Evolutionary conservation across 2,329 filamentous ascomycete genomes (phyloP).

Genomic region (Penicillium fuscoglaucum): DNA sequence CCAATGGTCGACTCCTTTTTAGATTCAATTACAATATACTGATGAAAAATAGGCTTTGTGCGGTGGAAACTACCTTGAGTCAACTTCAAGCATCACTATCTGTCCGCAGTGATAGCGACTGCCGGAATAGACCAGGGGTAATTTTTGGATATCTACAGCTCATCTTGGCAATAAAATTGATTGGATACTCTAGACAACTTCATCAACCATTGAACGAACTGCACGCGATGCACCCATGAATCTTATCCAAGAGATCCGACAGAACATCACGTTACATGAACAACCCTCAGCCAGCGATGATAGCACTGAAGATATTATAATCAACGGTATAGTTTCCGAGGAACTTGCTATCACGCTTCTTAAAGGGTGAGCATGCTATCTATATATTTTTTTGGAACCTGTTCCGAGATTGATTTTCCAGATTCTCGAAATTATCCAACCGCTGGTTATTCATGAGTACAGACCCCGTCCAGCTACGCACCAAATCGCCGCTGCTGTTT

Average conservation of each 20-base stretch:
- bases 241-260: slow-evolving; percentile 19
- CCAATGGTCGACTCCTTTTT: fast-evolving
- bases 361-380: not conserved
- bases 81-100: not conserved
- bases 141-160: not conserved
- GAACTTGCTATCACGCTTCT: not conserved
- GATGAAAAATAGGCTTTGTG: not conserved
- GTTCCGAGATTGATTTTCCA: not conserved
- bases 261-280: slow-evolving; percentile 12
- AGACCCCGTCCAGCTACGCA: not conserved
- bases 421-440: not conserved
- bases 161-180: not conserved
- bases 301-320: not conserved
- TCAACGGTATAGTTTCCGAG: not conserved
- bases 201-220: slow-evolving; percentile 13
- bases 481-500: not conserved
- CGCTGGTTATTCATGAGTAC: slow-evolving; percentile 1
- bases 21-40: not conserved
- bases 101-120: not conserved
- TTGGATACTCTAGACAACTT: not conserved
- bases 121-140: not conserved
- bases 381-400: not conserved
- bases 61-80: not conserved
- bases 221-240: slow-evolving; percentile 21
- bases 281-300: not conserved